phyloP scores from a whole-genome alignment of 2,329 filamentous ascomycete species.

The Diaporthe capsici region DNA sequence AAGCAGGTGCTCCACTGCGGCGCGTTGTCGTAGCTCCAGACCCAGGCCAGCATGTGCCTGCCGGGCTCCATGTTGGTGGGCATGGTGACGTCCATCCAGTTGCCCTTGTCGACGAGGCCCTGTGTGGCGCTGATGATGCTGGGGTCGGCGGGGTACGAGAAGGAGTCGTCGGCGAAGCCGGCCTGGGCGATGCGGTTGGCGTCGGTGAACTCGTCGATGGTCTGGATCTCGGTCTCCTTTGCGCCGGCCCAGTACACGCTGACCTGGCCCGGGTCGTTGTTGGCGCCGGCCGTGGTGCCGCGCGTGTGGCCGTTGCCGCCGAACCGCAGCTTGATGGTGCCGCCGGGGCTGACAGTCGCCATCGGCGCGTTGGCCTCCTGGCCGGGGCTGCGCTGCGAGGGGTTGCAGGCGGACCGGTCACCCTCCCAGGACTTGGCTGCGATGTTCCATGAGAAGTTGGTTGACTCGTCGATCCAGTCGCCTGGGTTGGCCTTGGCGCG shows the following conservation, averaged over 20 bases:
- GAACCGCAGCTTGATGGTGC: slow-evolving; percentile 29
- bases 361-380: slow-evolving; percentile 28
- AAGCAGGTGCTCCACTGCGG: slow-evolving; percentile 32
- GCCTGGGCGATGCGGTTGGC: slow-evolving; percentile 30
- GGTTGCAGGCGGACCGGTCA: slow-evolving; percentile 30
- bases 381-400: slow-evolving; percentile 23
- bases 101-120: slow-evolving; percentile 30
- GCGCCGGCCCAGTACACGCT: slow-evolving; percentile 31
- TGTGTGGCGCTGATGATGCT: slow-evolving; percentile 28
- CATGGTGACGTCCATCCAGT: slow-evolving; percentile 32
- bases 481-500: slow-evolving; percentile 29
- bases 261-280: slow-evolving; percentile 26
- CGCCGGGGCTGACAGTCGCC: slow-evolving; percentile 28
- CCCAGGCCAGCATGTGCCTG: slow-evolving; percentile 31
- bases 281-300: slow-evolving; percentile 6
- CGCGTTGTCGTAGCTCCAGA: slow-evolving; percentile 24
- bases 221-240: slow-evolving; percentile 31
- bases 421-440: slow-evolving; percentile 18
- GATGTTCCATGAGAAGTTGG: slow-evolving; percentile 33
- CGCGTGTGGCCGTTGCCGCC: slow-evolving; percentile 31
- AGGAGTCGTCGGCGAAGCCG: slow-evolving; percentile 28
- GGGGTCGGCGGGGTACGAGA: slow-evolving; percentile 25
- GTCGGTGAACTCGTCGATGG: slow-evolving; percentile 34
- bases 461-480: slow-evolving; percentile 32
- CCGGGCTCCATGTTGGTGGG: slow-evolving; percentile 28